A percentile compares a stretch with the other conserved stretches of the same genome.
Conservation (phyloP, 495 filamentous ascomycete species). For the Penicillium pancosmium region DNA sequence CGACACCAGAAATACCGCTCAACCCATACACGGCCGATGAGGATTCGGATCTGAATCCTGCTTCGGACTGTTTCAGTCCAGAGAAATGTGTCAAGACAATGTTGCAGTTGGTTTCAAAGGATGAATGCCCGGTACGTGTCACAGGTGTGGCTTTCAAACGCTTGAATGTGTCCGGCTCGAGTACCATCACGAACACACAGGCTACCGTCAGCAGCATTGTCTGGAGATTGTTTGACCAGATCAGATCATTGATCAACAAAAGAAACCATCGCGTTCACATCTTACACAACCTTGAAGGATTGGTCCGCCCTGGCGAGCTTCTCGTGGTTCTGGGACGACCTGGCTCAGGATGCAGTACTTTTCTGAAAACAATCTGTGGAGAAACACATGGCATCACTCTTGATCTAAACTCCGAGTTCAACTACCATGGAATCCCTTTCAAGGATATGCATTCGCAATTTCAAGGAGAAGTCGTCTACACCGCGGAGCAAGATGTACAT, state of each 20-base stretch:
- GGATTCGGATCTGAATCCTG: neutral
- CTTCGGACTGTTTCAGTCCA: neutral
- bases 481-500: conserved; percentile 61
- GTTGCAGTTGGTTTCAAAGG: neutral
- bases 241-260: neutral
- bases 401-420: conserved; percentile 58
- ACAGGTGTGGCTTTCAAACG: neutral
- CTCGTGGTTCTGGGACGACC: conserved; percentile 70
- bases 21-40: neutral
- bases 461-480: conserved; percentile 65
- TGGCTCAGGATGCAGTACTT: conserved; percentile 68
- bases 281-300: neutral
- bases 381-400: conserved; percentile 67
- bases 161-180: neutral
- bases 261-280: neutral
- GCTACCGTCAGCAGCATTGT: neutral
- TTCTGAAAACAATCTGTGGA: conserved; percentile 71
- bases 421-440: conserved; percentile 58
- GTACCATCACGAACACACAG: neutral
- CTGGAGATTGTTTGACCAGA: neutral
- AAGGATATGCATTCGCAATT: conserved; percentile 61
- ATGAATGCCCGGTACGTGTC: neutral
- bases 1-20: neutral
- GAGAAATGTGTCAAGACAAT: neutral
- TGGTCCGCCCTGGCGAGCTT: conserved; percentile 60